Conservation (phyloP, 2,329 filamentous ascomycete genomes). For the Cucurbitaria berberidis region DNA sequence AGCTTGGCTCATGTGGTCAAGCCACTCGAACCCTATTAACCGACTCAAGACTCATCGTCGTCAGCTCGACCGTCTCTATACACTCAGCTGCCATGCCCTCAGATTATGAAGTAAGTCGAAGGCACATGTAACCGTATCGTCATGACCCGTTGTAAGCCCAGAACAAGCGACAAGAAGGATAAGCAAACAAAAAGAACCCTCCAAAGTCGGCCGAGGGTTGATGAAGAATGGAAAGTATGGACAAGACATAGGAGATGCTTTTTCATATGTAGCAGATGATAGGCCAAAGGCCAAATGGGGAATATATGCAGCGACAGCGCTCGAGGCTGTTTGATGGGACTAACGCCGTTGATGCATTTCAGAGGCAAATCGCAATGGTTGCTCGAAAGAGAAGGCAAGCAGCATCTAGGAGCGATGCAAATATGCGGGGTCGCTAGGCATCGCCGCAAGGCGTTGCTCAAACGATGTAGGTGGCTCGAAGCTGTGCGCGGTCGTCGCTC, state of each 20-base stretch:
- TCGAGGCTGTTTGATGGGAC: constrained; percentile 30
- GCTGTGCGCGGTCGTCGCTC: constrained; percentile 47
- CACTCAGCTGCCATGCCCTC: constrained; percentile 7
- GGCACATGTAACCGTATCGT: constrained; percentile 35
- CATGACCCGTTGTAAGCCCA: constrained; percentile 31
- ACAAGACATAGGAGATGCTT: constrained; percentile 45
- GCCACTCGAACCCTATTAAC: background rate
- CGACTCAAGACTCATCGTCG: background rate
- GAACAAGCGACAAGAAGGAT: constrained; percentile 21
- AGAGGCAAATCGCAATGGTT: constrained; percentile 29
- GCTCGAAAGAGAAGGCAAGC: constrained; percentile 23
- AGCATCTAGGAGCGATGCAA: constrained; percentile 31
- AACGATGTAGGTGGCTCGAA: constrained; percentile 49
- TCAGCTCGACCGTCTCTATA: background rate
- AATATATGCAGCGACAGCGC: constrained; percentile 30
- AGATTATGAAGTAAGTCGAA: constrained; percentile 36
- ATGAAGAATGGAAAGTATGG: constrained; percentile 25
- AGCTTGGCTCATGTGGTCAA: background rate
- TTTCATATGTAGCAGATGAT: constrained; percentile 27
- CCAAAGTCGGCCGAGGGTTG: constrained; percentile 18
- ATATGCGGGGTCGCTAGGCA: constrained; percentile 32
- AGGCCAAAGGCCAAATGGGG: constrained; percentile 26
- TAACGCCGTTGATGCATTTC: constrained; percentile 45
- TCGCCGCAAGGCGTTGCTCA: constrained; percentile 47
- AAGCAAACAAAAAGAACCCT: constrained; percentile 16